Conservation (phyloP, 306 rosid genomes). For the Castanea sativa region DNA sequence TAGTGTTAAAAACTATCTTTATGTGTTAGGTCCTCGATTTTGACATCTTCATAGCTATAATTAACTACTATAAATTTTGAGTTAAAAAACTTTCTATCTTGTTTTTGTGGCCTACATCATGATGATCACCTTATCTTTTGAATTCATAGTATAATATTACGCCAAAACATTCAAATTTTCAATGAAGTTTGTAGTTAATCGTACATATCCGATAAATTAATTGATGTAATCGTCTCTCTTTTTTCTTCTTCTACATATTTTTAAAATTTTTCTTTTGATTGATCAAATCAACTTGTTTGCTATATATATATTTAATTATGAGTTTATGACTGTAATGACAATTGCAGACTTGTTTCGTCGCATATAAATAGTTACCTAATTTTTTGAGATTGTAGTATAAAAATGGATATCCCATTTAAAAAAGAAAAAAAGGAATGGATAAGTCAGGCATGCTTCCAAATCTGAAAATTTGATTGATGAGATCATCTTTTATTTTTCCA, state of each 20-base stretch:
- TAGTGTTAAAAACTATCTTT: slow-evolving; percentile 13
- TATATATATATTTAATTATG: not conserved
- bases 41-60: not conserved
- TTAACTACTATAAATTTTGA: not conserved
- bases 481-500: not conserved
- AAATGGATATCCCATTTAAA: too few relatives aligned
- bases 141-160: too few relatives aligned
- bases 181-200: too few relatives aligned
- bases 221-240: too few relatives aligned
- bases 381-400: not conserved
- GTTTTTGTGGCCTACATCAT: too few relatives aligned
- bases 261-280: not conserved
- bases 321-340: not conserved
- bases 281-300: not conserved
- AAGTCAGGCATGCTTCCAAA: not conserved
- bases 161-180: too few relatives aligned
- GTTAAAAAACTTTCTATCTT: not conserved
- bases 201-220: too few relatives aligned
- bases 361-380: not conserved
- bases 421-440: too few relatives aligned
- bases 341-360: not conserved
- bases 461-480: not conserved
- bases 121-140: too few relatives aligned
- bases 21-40: not conserved
- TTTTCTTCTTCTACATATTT: too few relatives aligned